These are phyloP conservation scores for Alternaria alternata DNA, from an alignment of 2,329 filamentous ascomycete species.

Conservation along the genomic window DNA sequence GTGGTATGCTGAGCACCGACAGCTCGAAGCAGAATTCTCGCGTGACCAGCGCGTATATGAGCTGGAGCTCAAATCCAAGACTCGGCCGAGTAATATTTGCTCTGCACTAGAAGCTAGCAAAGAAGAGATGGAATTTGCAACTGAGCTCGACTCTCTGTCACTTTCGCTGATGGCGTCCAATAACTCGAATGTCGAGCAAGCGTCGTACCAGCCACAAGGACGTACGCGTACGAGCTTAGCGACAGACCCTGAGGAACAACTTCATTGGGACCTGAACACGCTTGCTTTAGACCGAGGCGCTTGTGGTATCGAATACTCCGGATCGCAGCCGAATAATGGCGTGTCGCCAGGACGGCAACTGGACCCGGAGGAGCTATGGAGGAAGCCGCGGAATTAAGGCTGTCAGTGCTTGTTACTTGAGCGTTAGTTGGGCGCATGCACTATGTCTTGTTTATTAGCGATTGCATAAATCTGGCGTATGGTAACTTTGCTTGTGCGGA, in stretches of 20 bases:
- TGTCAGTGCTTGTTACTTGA: background rate
- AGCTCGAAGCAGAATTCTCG: conserved; percentile 38
- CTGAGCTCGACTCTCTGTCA: conserved; percentile 43
- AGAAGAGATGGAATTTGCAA: conserved; percentile 43
- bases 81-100: conserved; percentile 42
- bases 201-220: conserved; percentile 15
- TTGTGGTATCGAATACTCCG: conserved; percentile 44
- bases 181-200: conserved; percentile 13
- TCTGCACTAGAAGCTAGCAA: conserved; percentile 39
- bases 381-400: conserved; percentile 26
- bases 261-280: conserved; percentile 47
- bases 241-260: conserved; percentile 44
- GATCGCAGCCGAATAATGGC: conserved; percentile 19
- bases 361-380: conserved; percentile 37
- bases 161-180: conserved; percentile 40
- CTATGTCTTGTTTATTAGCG: conserved; percentile 15
- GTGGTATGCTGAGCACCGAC: conserved; percentile 42
- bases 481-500: background rate
- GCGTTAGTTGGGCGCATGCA: background rate
- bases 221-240: conserved; percentile 38
- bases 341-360: conserved; percentile 19
- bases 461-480: conserved; percentile 18
- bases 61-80: conserved; percentile 32
- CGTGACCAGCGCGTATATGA: conserved; percentile 39
- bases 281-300: conserved; percentile 43